A percentile compares a stretch with the other conserved stretches of the same genome.
Conservation (phyloP, 768 basidiomycete genomes). For the Candolleomyces aberdarensis region DNA sequence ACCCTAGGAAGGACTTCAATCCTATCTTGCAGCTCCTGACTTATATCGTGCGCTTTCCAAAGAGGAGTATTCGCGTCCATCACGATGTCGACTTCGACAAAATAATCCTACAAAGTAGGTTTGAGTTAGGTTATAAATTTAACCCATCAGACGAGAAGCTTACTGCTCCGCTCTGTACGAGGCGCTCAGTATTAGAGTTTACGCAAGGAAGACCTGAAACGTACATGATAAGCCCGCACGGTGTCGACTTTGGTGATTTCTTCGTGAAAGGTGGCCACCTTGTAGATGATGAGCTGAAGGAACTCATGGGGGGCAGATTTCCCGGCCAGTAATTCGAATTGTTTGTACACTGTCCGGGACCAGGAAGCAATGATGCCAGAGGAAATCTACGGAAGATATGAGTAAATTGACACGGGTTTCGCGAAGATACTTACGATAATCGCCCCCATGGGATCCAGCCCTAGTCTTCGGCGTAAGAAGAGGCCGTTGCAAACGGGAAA, state of each 20-base stretch:
- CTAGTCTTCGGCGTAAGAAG: constrained; percentile 27
- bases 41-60: constrained; percentile 84
- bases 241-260: constrained; percentile 88
- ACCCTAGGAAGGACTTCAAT: constrained; percentile 88
- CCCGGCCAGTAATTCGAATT: constrained; percentile 88
- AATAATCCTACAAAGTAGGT: constrained; percentile 58
- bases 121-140: too few species aligned
- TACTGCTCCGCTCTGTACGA: constrained; percentile 67
- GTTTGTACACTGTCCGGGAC: constrained; percentile 68
- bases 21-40: constrained; percentile 83
- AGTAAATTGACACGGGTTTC: neutral
- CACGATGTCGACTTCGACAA: constrained; percentile 94
- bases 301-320: constrained; percentile 92
- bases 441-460: constrained; percentile 76
- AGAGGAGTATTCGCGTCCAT: constrained; percentile 87
- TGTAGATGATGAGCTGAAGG: constrained; percentile 88
- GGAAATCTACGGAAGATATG: neutral
- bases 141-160: neutral
- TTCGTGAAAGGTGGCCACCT: constrained; percentile 83
- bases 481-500: neutral
- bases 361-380: constrained; percentile 73
- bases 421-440: constrained; percentile 53
- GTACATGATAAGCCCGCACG: constrained; percentile 86
- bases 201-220: constrained; percentile 22
- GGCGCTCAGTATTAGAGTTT: constrained; percentile 8